Conservation (phyloP, 352 stramenopile genomes). For the Phytopythium litorale region DNA sequence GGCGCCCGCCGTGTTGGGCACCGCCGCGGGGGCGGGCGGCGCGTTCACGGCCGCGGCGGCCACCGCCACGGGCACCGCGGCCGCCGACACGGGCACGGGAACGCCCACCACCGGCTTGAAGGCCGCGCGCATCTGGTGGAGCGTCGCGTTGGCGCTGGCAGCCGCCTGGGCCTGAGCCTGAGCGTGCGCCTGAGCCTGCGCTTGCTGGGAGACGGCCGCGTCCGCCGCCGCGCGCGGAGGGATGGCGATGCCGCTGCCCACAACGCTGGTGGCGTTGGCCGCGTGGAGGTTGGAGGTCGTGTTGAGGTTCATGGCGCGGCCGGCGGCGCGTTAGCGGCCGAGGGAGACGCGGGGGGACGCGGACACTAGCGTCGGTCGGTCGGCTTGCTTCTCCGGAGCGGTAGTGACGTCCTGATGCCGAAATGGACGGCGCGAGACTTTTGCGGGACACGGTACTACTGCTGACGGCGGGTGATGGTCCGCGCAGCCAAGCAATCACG, state of each 20-base stretch:
- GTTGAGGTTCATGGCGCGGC: constrained; percentile 28
- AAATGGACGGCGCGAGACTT: neutral
- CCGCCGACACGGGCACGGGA: constrained; percentile 19
- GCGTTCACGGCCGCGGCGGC: constrained; percentile 13
- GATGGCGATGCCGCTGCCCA: constrained; percentile 70
- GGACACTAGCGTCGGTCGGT: neutral
- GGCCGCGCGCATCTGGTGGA: constrained; percentile 66
- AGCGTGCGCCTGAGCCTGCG: constrained; percentile 10
- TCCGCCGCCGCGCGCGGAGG: constrained; percentile 34
- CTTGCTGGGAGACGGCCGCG: constrained; percentile 17
- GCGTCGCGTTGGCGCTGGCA: constrained; percentile 18
- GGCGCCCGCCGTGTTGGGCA: constrained; percentile 71
- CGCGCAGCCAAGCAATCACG: neutral
- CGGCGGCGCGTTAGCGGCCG: neutral
- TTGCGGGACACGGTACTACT: neutral
- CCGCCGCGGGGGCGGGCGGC: constrained; percentile 13
- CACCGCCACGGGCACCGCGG: constrained; percentile 20
- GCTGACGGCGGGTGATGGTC: neutral
- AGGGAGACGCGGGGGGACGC: neutral
- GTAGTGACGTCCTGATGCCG: neutral
- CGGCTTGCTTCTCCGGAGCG: too few relatives aligned
- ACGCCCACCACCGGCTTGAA: constrained; percentile 55
- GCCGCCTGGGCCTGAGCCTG: constrained; percentile 20
- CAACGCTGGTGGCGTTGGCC: constrained; percentile 74
- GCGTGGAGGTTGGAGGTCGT: constrained; percentile 69